phyloP scores from a whole-genome alignment of 805 yeast species.

The Wickerhamomyces xylosicus region DNA sequence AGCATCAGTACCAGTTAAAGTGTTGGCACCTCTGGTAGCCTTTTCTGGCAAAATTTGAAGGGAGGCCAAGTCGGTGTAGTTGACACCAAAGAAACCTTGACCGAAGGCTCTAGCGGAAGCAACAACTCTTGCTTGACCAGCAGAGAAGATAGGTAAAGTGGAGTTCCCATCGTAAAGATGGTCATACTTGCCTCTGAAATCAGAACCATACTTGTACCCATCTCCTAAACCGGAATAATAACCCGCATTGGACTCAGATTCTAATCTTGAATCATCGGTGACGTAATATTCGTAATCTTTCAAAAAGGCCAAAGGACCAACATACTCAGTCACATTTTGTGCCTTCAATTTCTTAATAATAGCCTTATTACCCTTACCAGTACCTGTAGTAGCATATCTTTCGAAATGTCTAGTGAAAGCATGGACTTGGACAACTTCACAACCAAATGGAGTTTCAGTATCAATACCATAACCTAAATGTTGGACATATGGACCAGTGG shows the following conservation, averaged over 20 bases:
- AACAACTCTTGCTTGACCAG: conserved; percentile 37
- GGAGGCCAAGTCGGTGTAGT: conserved; percentile 22
- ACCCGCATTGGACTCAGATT: conserved; percentile 26
- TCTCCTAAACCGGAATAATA: conserved; percentile 38
- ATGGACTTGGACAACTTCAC: conserved; percentile 57
- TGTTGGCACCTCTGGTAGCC: conserved; percentile 35
- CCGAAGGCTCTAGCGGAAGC: conserved; percentile 36
- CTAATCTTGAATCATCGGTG: conserved; percentile 27
- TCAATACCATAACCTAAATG: conserved; percentile 44
- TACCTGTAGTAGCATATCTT: conserved; percentile 49
- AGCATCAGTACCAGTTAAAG: conserved; percentile 36
- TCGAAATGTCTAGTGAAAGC: conserved; percentile 73
- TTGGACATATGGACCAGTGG: conserved; percentile 45
- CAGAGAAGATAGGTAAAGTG: conserved; percentile 34
- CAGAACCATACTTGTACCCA: conserved; percentile 34
- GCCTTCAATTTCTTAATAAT: conserved; percentile 26
- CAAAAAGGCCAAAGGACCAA: conserved; percentile 44
- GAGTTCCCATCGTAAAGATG: conserved; percentile 27
- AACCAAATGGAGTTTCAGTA: conserved; percentile 35
- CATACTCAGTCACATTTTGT: conserved; percentile 20
- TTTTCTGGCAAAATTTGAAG: conserved; percentile 31
- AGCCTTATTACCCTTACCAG: conserved; percentile 15
- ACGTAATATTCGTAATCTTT: conserved; percentile 45
- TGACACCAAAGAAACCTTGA: conserved; percentile 37
- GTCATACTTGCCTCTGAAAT: conserved; percentile 32